Evolutionary conservation across 2,329 filamentous ascomycete genomes (phyloP).

Genomic region (Coniochaeta prunicola): DNA sequence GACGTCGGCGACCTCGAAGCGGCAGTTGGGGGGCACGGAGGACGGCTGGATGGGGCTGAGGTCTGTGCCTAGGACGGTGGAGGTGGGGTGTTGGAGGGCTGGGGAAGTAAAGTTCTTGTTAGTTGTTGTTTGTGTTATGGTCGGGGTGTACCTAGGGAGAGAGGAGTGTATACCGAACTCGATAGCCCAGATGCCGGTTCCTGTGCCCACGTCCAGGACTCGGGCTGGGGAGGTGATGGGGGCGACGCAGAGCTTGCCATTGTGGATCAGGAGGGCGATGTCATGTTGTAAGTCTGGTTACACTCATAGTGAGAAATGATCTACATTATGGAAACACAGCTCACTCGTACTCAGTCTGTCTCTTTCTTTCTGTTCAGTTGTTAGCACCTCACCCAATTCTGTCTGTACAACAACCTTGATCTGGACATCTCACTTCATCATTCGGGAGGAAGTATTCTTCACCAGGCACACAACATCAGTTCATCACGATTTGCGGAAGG

Average conservation of each 20-base stretch:
- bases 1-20: conserved; percentile 53
- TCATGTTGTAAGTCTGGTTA: background rate
- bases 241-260: background rate
- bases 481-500: too few species aligned
- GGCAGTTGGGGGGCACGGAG: conserved; percentile 22
- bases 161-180: background rate
- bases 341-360: background rate
- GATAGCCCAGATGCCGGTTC: conserved; percentile 2
- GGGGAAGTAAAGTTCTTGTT: background rate
- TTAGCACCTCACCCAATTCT: background rate
- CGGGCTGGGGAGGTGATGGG: background rate
- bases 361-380: background rate
- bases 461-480: too few species aligned
- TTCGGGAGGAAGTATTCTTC: background rate
- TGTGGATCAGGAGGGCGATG: background rate
- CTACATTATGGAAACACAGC: too few species aligned
- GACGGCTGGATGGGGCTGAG: background rate
- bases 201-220: conserved; percentile 1
- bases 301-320: background rate
- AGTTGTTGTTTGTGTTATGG: background rate
- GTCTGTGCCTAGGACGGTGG: background rate
- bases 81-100: background rate
- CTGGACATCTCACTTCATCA: background rate
- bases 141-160: background rate
- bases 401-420: background rate